Evolutionary conservation across 1,284 basidiomycete genomes (phyloP).

Genomic region (Polyporus tsugae): DNA sequence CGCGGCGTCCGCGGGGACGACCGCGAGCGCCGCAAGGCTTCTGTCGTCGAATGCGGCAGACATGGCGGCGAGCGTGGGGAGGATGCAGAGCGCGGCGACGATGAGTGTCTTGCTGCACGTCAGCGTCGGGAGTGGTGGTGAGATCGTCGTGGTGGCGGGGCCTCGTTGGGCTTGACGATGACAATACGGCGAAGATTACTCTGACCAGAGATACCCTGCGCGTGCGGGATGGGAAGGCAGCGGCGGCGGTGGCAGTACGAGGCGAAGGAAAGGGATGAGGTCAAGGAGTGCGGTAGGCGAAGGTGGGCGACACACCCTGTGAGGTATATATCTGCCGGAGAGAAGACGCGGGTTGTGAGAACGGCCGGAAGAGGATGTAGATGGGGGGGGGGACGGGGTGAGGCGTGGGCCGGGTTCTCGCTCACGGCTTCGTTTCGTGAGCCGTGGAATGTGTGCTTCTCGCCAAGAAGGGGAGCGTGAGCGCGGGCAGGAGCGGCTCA

Average conservation of each 20-base stretch:
- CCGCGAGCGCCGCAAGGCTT: background rate
- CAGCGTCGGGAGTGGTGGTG: background rate
- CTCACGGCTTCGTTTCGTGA: background rate
- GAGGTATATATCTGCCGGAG: slow-evolving; percentile 6
- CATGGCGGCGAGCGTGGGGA: slow-evolving; percentile 17
- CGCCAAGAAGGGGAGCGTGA: slow-evolving; percentile 4
- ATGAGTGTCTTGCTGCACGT: slow-evolving; percentile 3
- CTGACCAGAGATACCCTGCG: background rate
- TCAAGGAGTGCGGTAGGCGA: slow-evolving; percentile 1
- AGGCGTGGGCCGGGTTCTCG: slow-evolving; percentile 3
- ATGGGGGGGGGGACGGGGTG: slow-evolving; percentile 2
- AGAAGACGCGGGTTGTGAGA: slow-evolving; percentile 5
- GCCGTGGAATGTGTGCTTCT: slow-evolving; percentile 2
- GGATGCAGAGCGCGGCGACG: slow-evolving; percentile 8
- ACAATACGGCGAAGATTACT: background rate
- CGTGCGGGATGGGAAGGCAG: background rate
- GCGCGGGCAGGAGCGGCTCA: background rate
- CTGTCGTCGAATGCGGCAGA: slow-evolving; percentile 11
- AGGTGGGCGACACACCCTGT: background rate
- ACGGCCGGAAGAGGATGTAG: background rate
- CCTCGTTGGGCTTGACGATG: background rate
- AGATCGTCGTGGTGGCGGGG: background rate
- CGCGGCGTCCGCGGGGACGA: slow-evolving; percentile 19
- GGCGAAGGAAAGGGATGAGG: background rate
- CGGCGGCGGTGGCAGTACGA: slow-evolving; percentile 1